Evolutionary conservation across 2,329 filamentous ascomycete species (phyloP).

Genomic region (Alternaria brassicae): DNA sequence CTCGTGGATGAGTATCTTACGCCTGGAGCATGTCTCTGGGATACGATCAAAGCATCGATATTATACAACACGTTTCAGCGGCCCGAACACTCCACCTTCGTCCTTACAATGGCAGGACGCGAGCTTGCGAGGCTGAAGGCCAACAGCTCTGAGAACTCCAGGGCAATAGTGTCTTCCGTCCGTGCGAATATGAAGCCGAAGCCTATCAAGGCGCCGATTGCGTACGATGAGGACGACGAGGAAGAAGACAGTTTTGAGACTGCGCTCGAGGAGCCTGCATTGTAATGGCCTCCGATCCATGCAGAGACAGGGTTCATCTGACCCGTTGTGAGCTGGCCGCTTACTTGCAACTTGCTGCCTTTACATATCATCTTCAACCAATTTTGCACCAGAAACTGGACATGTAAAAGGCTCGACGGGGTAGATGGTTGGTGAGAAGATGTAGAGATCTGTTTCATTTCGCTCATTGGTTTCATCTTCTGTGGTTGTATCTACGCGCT

Average conservation of each 20-base stretch:
- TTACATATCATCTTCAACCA: neutral
- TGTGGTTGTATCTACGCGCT: neutral
- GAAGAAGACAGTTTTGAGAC: slow-evolving; percentile 32
- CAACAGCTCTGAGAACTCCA: slow-evolving; percentile 6
- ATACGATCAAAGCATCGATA: slow-evolving; percentile 55
- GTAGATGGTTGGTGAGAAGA: neutral
- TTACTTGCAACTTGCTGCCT: neutral
- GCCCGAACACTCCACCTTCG: slow-evolving; percentile 36
- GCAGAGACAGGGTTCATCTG: neutral
- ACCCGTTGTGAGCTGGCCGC: too few species aligned
- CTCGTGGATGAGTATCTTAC: slow-evolving; percentile 25
- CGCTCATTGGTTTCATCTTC: neutral
- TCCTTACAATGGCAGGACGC: slow-evolving; percentile 51
- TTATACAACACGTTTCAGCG: slow-evolving; percentile 40
- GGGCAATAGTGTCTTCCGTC: slow-evolving; percentile 28
- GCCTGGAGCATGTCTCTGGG: slow-evolving; percentile 47
- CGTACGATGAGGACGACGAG: slow-evolving; percentile 17
- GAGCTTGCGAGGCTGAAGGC: slow-evolving; percentile 52
- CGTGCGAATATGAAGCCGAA: slow-evolving; percentile 43
- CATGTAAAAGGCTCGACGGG: neutral
- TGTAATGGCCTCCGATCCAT: neutral
- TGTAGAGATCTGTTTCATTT: neutral
- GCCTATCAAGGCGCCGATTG: slow-evolving; percentile 29
- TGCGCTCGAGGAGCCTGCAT: slow-evolving; percentile 8
- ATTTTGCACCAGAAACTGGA: neutral